Evolutionary conservation across 2,329 filamentous ascomycete genomes (phyloP), one percentile per base, ranked within the genome.

Genomic region (Cladophialophora immunda): DNA sequence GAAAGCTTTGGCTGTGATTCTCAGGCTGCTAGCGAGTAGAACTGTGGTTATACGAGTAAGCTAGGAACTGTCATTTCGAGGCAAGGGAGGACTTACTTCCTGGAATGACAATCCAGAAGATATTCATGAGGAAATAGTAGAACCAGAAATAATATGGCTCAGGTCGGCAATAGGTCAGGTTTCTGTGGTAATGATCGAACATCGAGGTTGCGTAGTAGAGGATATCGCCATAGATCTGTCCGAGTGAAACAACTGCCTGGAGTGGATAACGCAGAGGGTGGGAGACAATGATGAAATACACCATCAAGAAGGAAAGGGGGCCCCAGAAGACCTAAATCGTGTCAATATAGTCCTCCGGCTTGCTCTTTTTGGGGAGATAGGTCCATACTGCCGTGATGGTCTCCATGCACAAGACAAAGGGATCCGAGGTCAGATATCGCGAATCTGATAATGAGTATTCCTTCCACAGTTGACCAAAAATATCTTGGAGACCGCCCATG

Each of bases 381-480:
- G 45, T 13, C 45, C 45, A 25, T 80, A 94, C 91, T 50, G 89
- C 89, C 1, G 93, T 97, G 69, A 97, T 87, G 19, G 86, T 88
- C 83, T 97, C 93, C 78, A 97, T 90, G 77, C 91, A 94, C n/a
- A 97, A 82, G 72, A 95, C 93, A 74, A 97, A 93, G 1, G 90
- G 85, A 75, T 95, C 91, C 19, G 89, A 88, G 2, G 90, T 93
- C 72, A 97, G 82, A 75, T 97, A 97, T 52, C 93, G 86, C 62
- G 93, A 96, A 80, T 97, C 93, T 2, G 92, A 94, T 36, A 94
- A 84, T 2, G 92, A 86, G 77, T 97, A 97, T 79, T 97, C 93
- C 76, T 97, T 97, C 93, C 93, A 97, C 53, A 97, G 83, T 81
- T 97, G 92, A 2, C 90, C 92, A 64, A 94, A 90, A 7, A 95